Percentiles rank a stretch among this genome's conserved stretches.
Evolutionary conservation across 1,284 basidiomycete species (phyloP).

Genomic region (Fistulina hepatica): DNA sequence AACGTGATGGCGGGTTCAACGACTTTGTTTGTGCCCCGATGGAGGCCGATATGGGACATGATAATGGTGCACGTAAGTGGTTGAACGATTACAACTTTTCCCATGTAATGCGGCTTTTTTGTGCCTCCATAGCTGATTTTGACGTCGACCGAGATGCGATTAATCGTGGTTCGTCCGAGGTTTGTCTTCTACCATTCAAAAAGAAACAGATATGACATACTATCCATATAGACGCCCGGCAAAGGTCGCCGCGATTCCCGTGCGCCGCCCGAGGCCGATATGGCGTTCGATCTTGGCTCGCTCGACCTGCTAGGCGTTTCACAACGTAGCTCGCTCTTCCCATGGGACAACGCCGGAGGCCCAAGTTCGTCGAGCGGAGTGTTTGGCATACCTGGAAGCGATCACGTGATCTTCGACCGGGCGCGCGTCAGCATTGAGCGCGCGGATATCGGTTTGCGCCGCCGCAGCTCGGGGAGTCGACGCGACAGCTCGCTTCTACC

Average conservation of each 20-base stretch:
- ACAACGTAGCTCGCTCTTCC: constrained; percentile 61
- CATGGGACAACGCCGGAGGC: constrained; percentile 69
- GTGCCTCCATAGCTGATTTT: no score
- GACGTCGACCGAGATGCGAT: constrained; percentile 18
- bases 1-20: constrained; percentile 7
- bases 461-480: constrained; percentile 40
- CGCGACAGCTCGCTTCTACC: constrained; percentile 39
- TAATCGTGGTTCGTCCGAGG: constrained; percentile 57
- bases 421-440: constrained; percentile 38
- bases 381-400: constrained; percentile 31
- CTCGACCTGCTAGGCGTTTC: constrained; percentile 28
- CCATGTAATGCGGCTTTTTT: no score
- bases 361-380: constrained; percentile 40
- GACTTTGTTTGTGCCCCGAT: constrained; percentile 8
- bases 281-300: constrained; percentile 28
- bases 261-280: constrained; percentile 34
- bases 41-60: constrained; percentile 10
- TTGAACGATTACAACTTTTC: no score
- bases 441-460: no score
- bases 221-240: constrained; percentile 52
- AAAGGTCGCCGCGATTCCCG: constrained; percentile 57
- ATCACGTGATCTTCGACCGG: constrained; percentile 37
- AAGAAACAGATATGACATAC: constrained; percentile 10
- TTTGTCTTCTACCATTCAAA: constrained; percentile 17
- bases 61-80: constrained; percentile 1